Base-by-base conservation (phyloP, 2,329 filamentous ascomycete genomes). In the Pleomassaria siparia region DNA sequence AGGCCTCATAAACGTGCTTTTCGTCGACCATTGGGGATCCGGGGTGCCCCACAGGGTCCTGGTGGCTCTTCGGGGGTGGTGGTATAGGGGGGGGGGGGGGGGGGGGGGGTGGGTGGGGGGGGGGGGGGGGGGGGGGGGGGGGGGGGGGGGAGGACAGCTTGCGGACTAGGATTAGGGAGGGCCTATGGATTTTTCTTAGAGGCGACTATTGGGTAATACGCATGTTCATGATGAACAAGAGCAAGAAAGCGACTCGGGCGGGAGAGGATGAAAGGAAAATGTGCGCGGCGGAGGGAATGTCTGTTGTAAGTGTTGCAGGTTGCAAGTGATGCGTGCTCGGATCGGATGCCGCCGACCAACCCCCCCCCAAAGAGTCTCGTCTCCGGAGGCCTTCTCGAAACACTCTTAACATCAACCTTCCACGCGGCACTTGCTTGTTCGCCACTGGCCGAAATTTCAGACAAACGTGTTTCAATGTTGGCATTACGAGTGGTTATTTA, bases 1-100 rank as follows among this genome's bases (percentile, higher is more conserved):
- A 47, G 40, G 60, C 54, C 18, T 71, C 65, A 58, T 72, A 72
- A 36, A 51, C 50, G 53, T 72, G 68, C 47, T 72, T 72, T 59
- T 72, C 70, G 60, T 71, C 67, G 47, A 59, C 50, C 69, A 72
- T 72, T 51, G 58, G 50, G 51, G 52, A 42, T 29, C 33, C 25
- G 41, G 43, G 41, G 45, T 30, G 50, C 44, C 44, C 37, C 36
- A 37, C 43, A 47, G 49, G 49, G 57, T 49, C 46, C 55, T 43
- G 40, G 50, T 47, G 45, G 52, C 40, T 35, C 40, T 24, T 41
- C 46, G 37, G 37, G 6, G n/a, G 37, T 4, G 22, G 24, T 26
- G 10, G 15, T 26, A 40, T 40, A 40, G 36, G 37, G 37, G 37
- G 44, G 41, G 45, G n/a, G 22, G 24, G 15, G 10, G 15, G 15